Conservation (phyloP, 75 land plant genomes). For the Gnetum montanum region DNA sequence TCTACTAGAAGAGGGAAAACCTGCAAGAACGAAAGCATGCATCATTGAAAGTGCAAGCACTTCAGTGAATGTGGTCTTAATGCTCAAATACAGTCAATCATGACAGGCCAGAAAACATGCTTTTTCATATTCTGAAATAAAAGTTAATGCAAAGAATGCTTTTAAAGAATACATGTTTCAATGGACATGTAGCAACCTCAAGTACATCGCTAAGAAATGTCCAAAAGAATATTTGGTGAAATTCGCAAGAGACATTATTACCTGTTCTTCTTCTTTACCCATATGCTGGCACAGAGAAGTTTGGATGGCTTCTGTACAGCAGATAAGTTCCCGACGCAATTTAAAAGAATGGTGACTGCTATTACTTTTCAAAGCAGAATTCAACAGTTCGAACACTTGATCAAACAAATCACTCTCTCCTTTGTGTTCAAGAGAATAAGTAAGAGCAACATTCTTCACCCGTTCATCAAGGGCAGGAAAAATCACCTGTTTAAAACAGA, state of each 20-base stretch:
- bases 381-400: conserved; percentile 46
- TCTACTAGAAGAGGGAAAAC: conserved; percentile 70
- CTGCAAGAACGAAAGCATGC: conserved; percentile 19
- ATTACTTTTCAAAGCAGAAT: conserved; percentile 24
- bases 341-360: conserved; percentile 13
- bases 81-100: neutral
- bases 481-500: conserved; percentile 39
- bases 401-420: conserved; percentile 68
- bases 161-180: neutral
- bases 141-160: no score
- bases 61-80: no score
- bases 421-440: conserved; percentile 75
- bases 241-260: conserved; percentile 12
- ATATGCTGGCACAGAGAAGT: conserved; percentile 68
- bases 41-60: neutral
- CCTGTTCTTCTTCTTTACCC: conserved; percentile 90
- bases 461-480: conserved; percentile 76
- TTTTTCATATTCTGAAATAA: no score
- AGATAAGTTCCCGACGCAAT: conserved; percentile 45
- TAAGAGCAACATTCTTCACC: conserved; percentile 76
- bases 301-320: conserved; percentile 52
- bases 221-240: no score
- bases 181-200: no score
- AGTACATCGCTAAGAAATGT: no score
- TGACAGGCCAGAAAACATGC: neutral